These are phyloP conservation scores for Ogataea nitratoaversa DNA, from an alignment of 805 yeast genomes.

Conservation along the genomic window DNA sequence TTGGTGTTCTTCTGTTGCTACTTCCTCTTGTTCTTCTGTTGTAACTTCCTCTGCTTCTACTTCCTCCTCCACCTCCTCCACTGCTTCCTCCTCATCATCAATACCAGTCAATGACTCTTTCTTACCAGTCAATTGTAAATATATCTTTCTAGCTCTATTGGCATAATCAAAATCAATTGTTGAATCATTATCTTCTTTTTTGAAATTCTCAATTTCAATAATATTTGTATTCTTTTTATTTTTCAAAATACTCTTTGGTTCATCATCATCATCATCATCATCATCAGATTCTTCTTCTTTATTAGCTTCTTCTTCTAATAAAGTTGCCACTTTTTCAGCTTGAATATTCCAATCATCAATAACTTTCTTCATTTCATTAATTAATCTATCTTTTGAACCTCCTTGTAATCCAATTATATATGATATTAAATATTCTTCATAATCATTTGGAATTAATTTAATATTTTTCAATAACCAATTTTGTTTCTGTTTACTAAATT, in stretches of 20 bases:
- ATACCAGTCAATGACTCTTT: slow-evolving; percentile 32
- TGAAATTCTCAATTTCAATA: slow-evolving; percentile 2
- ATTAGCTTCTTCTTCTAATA: slow-evolving; percentile 30
- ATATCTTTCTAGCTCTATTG: slow-evolving; percentile 35
- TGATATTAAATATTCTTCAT: slow-evolving; percentile 43
- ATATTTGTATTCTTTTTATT: background rate
- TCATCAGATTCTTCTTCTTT: slow-evolving; percentile 10
- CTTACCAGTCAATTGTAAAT: slow-evolving; percentile 34
- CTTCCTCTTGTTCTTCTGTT: slow-evolving; percentile 21
- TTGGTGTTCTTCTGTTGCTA: slow-evolving; percentile 7
- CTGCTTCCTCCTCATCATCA: slow-evolving; percentile 8
- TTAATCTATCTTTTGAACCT: slow-evolving; percentile 56
- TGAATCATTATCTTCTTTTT: slow-evolving; percentile 12
- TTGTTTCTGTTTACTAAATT: slow-evolving; percentile 82
- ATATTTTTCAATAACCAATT: slow-evolving; percentile 76
- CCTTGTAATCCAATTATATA: slow-evolving; percentile 68
- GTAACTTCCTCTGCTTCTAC: slow-evolving; percentile 10
- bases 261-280: slow-evolving; percentile 13
- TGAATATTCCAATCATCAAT: slow-evolving; percentile 54
- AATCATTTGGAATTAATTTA: slow-evolving; percentile 45
- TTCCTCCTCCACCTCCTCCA: slow-evolving; percentile 9
- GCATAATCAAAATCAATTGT: slow-evolving; percentile 37
- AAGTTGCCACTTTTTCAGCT: slow-evolving; percentile 38
- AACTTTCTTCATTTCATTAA: slow-evolving; percentile 43
- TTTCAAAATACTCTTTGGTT: background rate